Conservation (phyloP, 306 rosid species). For the Acacia confusa region DNA sequence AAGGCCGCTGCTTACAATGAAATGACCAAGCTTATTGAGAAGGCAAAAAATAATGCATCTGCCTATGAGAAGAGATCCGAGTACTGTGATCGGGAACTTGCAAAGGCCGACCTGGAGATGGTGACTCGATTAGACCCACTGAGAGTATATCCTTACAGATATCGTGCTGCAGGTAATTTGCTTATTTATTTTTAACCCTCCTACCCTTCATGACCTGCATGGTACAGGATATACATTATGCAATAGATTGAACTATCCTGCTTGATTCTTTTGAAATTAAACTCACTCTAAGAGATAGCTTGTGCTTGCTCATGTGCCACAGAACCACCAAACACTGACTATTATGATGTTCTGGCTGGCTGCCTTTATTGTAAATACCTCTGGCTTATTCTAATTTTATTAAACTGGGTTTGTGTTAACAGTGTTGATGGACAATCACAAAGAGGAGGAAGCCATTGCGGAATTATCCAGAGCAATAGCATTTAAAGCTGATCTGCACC, state of each 20-base stretch:
- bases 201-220: conserved; percentile 3
- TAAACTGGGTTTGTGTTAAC: conserved; percentile 26
- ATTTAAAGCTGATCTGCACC: conserved; percentile 92
- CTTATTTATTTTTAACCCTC: background rate
- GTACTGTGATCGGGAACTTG: conserved; percentile 80
- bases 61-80: conserved; percentile 94
- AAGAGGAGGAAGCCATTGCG: conserved; percentile 79
- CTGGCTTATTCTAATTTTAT: background rate
- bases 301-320: background rate
- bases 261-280: background rate
- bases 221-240: background rate
- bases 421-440: conserved; percentile 87
- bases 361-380: too few species aligned
- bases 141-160: conserved; percentile 91
- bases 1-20: conserved; percentile 77
- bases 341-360: background rate
- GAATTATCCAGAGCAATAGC: conserved; percentile 84
- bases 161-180: conserved; percentile 90
- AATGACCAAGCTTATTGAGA: conserved; percentile 81
- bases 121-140: conserved; percentile 85
- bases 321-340: background rate
- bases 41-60: conserved; percentile 72
- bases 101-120: conserved; percentile 80
- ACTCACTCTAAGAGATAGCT: background rate
- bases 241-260: background rate